These are phyloP conservation scores for Lichtheimia corymbifera DNA, from an alignment of 371 early-diverging fungal species.

Conservation along the genomic window DNA sequence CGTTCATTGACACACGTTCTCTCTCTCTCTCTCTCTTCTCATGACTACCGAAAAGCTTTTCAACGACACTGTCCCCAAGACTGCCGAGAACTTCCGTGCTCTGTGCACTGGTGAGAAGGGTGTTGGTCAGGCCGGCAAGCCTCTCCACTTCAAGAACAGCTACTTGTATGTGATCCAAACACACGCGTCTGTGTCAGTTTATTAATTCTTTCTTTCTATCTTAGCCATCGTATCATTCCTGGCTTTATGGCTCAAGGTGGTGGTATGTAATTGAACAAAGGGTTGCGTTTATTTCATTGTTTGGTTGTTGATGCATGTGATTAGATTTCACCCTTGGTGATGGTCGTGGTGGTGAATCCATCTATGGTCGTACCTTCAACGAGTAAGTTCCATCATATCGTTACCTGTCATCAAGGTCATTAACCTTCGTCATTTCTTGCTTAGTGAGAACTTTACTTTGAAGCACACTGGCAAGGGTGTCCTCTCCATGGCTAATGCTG, in stretches of 20 bases:
- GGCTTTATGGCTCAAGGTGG: slow-evolving; percentile 99
- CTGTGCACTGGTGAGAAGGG: slow-evolving; percentile 81
- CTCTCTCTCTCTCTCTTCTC: neutral
- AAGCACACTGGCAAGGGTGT: slow-evolving; percentile 84
- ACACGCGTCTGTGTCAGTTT: neutral
- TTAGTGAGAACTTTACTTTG: slow-evolving; percentile 92
- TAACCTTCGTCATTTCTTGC: neutral
- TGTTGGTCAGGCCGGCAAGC: slow-evolving; percentile 65
- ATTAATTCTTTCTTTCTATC: neutral
- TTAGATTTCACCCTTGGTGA: slow-evolving; percentile 87
- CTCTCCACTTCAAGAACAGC: slow-evolving; percentile 80
- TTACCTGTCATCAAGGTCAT: neutral
- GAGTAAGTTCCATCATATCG: slow-evolving; percentile 61
- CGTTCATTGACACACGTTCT: neutral
- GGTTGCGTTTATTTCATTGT: neutral
- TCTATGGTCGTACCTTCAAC: slow-evolving; percentile 93
- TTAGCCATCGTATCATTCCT: slow-evolving; percentile 89
- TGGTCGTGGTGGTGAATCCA: slow-evolving; percentile 95
- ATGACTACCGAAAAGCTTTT: slow-evolving; percentile 62
- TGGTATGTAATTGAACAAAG: slow-evolving; percentile 32
- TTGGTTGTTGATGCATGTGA: neutral
- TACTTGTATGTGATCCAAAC: slow-evolving; percentile 61
- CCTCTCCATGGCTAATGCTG: slow-evolving; percentile 98
- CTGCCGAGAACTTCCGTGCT: slow-evolving; percentile 96
- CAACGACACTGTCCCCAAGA: slow-evolving; percentile 91